Conservation (phyloP, 2,329 filamentous ascomycete genomes). For the Talaromyces atroroseus region DNA sequence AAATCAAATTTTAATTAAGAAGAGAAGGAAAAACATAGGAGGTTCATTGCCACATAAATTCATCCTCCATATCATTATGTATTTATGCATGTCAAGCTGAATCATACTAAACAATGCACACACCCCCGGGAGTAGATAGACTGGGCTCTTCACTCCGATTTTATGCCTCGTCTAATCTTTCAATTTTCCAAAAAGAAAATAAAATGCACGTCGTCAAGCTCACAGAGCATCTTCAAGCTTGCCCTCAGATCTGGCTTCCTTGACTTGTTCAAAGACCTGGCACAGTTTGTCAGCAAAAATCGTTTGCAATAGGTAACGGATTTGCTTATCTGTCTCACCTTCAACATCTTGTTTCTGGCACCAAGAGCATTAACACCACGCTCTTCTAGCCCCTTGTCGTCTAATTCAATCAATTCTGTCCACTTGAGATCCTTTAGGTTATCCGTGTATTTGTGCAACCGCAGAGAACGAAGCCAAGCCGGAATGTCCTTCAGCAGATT, state of each 20-base stretch:
- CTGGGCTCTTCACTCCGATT: background rate
- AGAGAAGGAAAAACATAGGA: slow-evolving; percentile 1
- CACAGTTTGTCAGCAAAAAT: slow-evolving; percentile 25
- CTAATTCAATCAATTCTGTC: slow-evolving; percentile 84
- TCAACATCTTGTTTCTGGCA: slow-evolving; percentile 94
- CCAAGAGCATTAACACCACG: slow-evolving; percentile 92
- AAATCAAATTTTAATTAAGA: slow-evolving; percentile 6
- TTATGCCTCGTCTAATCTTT: background rate
- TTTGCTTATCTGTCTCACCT: slow-evolving; percentile 51
- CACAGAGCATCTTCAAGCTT: slow-evolving; percentile 49
- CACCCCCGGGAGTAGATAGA: background rate
- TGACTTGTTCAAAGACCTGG: slow-evolving; percentile 90
- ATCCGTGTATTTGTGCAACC: slow-evolving; percentile 97
- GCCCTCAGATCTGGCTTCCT: slow-evolving; percentile 69
- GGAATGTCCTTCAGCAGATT: slow-evolving; percentile 89
- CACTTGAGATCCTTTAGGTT: slow-evolving; percentile 97
- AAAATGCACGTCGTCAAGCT: slow-evolving; percentile 16
- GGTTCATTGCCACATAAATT: slow-evolving; percentile 7
- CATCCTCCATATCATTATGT: slow-evolving; percentile 9
- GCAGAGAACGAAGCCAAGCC: slow-evolving; percentile 87
- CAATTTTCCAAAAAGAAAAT: background rate
- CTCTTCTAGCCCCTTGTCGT: slow-evolving; percentile 87
- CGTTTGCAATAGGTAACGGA: background rate
- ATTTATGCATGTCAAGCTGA: slow-evolving; percentile 9
- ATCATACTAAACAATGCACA: slow-evolving; percentile 12